Evolutionary conservation across 306 rosid species (phyloP), one percentile per base, ranked within the genome.

Genomic region (Sphenostylis stenocarpa): DNA sequence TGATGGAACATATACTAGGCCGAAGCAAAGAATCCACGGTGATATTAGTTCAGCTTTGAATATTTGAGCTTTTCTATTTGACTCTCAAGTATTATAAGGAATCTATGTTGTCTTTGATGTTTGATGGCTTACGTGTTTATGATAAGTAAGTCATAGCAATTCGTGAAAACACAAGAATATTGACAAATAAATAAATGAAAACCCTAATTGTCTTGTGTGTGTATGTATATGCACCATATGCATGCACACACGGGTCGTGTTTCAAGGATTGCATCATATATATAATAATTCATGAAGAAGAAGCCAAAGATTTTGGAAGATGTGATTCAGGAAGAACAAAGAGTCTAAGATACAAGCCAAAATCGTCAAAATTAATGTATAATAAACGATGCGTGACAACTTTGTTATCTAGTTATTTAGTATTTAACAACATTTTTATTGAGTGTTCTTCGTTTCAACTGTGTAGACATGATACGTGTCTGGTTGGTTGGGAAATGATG

Each of bases 371-470:
- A 10, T 1, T 3, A 57, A 26, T 1, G 20, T 5, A 29, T 70
- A 19, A 29, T 70, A 19, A 51, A 51, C 38, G 63, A 70, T 53
- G 65, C 76, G 49, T 52, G 51, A 14, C 51, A 72, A 53, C 26
- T 34, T 70, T 20, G 13, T 33, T 28, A 33, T 31, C 3, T 31
- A 31, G 34, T 9, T 8, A 0, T 39, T 52, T 53, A 72, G 13
- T 34, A 53, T 52, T 72, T 34, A 41, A 57, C 19, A 41, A 41
- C 19, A 48, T 16, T 24, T 56, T 24, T 3, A 4, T 15, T 29
- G 12, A 60, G 20, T 29, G 67, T 60, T 4, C 38, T 26, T 28
- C 24, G 4, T 8, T 31, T n/a, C 24, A 16, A 33, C 7, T 29
- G n/a, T 60, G 21, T 60, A n/a, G 13, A 6, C 13, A n/a, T 14